Evolutionary conservation across 2,329 filamentous ascomycete genomes (phyloP), one percentile per base, ranked within the genome.

Genomic region (Cladobotryum protrusum): DNA sequence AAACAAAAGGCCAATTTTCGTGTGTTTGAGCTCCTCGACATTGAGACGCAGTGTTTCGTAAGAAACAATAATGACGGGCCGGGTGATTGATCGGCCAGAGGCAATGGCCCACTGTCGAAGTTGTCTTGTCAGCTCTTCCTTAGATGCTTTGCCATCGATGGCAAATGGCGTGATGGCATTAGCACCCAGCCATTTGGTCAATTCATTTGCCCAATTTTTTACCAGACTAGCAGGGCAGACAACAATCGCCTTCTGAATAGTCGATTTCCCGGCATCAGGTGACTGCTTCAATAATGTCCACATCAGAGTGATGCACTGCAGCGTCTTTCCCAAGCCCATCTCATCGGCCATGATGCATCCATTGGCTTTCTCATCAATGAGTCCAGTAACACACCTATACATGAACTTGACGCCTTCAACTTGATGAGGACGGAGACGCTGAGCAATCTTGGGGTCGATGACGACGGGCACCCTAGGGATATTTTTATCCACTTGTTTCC

Each of bases 331-430:
- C 29, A 99, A 73, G 59, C 93, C 93, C 93, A 99, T 99, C 66
- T 96, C 93, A 66, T 99, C 93, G 47, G 93, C 93, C 93, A 99
- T 99, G 65, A 99, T 99, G 69, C 93, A 99, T 2, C 93, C 93
- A 66, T 96, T 88, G 44, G 93, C 93, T 60, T 92, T 92, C 35
- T 86, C 79, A 60, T 97, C 93, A 49, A 97, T 87, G 77, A 97
- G 79, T n/a, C 93, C 93, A 1, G 92, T 97, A 5, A 93, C 90
- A 62, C 89, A 95, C 57, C 82, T 81, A 69, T 97, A 99, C 76
- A 99, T 83, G 68, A 99, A 99, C 72, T 93, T 96, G 56, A 99
- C 93, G 62, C 93, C 93, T 66, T 97, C 93, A 35, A 99, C 86
- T 69, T 99, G 93, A 84, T 99, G 93, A 2, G 93, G 93, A 43